A percentile compares a stretch with the other conserved stretches of the same genome.
Conservation (phyloP, 495 filamentous ascomycete genomes). For the Talaromyces proteolyticus region DNA sequence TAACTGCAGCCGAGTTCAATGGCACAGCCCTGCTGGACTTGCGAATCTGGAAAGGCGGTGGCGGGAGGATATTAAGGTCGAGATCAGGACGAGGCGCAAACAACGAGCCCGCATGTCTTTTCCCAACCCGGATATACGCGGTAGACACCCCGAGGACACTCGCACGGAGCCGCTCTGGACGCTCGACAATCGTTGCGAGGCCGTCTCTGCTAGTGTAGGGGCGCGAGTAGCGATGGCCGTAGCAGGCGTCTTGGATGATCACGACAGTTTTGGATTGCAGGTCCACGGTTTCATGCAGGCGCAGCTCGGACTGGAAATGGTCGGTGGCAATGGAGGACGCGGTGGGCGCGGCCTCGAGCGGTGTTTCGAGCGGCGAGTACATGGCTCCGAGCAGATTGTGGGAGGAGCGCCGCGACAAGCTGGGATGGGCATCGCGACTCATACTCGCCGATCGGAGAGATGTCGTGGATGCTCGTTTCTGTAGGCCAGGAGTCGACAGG, state of each 20-base stretch:
- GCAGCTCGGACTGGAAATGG: constrained; percentile 65
- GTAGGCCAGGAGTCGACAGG: constrained; percentile 33
- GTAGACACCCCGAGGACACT: constrained; percentile 71
- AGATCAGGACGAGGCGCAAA: constrained; percentile 57
- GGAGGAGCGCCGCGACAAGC: constrained; percentile 39
- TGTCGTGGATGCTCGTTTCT: constrained; percentile 38
- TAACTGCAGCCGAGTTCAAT: constrained; percentile 63
- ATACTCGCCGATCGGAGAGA: constrained; percentile 33
- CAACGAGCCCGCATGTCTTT: constrained; percentile 65
- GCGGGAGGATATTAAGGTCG: constrained; percentile 40
- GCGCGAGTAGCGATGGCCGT: constrained; percentile 83
- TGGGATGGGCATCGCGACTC: constrained; percentile 18
- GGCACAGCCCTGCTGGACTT: constrained; percentile 62
- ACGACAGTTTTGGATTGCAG: constrained; percentile 63
- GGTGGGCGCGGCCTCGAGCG: constrained; percentile 41
- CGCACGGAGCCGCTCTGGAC: constrained; percentile 87
- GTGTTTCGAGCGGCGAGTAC: constrained; percentile 13
- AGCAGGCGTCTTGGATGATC: constrained; percentile 86
- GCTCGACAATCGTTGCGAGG: constrained; percentile 76
- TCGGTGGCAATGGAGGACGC: constrained; percentile 62
- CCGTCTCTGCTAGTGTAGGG: constrained; percentile 62
- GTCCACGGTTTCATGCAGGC: constrained; percentile 49
- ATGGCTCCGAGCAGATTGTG: constrained; percentile 33
- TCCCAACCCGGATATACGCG: constrained; percentile 86
- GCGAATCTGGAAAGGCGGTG: constrained; percentile 74